phyloP scores from a whole-genome alignment of 495 filamentous ascomycete genomes.

The Tuber melanosporum region DNA sequence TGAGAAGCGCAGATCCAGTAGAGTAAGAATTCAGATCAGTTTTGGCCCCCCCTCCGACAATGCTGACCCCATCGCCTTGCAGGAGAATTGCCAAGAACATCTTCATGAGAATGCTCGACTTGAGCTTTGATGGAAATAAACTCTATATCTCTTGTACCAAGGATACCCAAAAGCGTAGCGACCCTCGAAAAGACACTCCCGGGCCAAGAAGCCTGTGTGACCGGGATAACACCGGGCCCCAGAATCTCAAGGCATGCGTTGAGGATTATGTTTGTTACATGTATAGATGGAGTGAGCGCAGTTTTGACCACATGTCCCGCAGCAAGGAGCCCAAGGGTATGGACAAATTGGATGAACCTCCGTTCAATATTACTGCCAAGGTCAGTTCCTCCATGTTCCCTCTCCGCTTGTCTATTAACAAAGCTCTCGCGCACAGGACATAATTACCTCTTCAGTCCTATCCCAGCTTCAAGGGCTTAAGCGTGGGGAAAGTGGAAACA shows the following conservation, averaged over 20 bases:
- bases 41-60: too few relatives aligned
- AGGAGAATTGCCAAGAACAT: slow-evolving; percentile 24
- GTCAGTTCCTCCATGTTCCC: background rate
- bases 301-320: slow-evolving; percentile 18
- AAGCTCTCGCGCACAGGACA: slow-evolving; percentile 17
- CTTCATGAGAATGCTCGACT: slow-evolving; percentile 29
- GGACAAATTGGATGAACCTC: slow-evolving; percentile 28
- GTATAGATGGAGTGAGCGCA: slow-evolving; percentile 37
- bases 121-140: slow-evolving; percentile 18
- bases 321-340: slow-evolving; percentile 18
- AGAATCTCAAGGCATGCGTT: slow-evolving; percentile 38
- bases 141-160: slow-evolving; percentile 38
- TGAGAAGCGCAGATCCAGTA: slow-evolving; percentile 6
- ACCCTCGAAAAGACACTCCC: slow-evolving; percentile 7
- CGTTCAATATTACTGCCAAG: slow-evolving; percentile 18
- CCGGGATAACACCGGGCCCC: slow-evolving; percentile 32
- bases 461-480: background rate
- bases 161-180: slow-evolving; percentile 17
- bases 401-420: background rate
- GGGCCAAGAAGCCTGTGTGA: slow-evolving; percentile 9
- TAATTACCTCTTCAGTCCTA: slow-evolving; percentile 26
- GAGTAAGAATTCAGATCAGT: slow-evolving; percentile 3
- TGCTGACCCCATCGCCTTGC: background rate
- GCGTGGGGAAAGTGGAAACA: background rate
- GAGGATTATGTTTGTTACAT: slow-evolving; percentile 31